Evolutionary conservation across 139 green algal species (phyloP), one percentile per base, ranked within the genome.

Genomic region (Coelastrella sp.): DNA sequence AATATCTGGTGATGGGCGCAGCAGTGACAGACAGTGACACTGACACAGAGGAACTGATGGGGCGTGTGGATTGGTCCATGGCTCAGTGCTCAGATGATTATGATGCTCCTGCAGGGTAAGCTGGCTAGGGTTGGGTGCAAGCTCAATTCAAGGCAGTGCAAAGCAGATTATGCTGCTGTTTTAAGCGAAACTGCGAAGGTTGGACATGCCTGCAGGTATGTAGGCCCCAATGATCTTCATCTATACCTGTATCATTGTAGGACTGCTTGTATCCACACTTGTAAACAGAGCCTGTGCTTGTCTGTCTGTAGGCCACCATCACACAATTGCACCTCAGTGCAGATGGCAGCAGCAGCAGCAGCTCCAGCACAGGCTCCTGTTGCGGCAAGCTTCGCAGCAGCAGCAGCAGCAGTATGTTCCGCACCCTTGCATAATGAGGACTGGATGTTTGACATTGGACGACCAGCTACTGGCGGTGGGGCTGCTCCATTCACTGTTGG

Each of bases 11-110:
- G 4, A 43, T 25, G 3, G 27, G 21, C 48, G 78, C 23, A 15
- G 78, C 59, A 15, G 40, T 57, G 6, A 84, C 62, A 35, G 78
- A 84, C 7, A 84, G 78, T 53, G 78, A 84, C 7, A 37, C 78
- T n/a, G 78, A 75, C 30, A 84, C 78, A 25, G 78, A 84, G 40
- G 78, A 84, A 40, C 21, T 84, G 8, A 74, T 84, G 78, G 78
- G 78, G 4, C 60, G 34, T 19, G 78, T 84, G 40, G 66, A 88
- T 6, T 83, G 75, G 85, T 62, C 53, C 13, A 30, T 74, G 38
- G 69, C 81, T 45, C 5, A 62, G 11, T 63, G 74, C 40, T 87
- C 85, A 51, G 85, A 89, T n/a, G 85, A 89, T 21, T 73, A 67
- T 64, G 60, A 79, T 27, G 48, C 15, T 32, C 72, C 72, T 25